phyloP scores from a whole-genome alignment of 306 rosid genomes.

The Ammopiptanthus mongolicus region DNA sequence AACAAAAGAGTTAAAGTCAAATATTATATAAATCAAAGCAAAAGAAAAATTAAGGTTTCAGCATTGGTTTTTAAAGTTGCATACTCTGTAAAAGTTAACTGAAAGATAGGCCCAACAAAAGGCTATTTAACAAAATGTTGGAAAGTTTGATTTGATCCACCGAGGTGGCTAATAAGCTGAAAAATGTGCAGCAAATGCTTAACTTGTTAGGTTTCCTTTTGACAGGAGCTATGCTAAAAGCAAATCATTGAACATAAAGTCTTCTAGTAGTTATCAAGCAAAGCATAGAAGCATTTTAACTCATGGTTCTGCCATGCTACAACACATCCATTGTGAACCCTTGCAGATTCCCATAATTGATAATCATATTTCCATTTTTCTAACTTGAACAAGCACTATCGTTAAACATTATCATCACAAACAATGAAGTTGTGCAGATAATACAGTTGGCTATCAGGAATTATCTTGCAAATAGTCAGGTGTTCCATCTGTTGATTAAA shows the following conservation, averaged over 20 bases:
- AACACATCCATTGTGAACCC: neutral
- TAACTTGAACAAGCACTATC: neutral
- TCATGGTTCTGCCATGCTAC: neutral
- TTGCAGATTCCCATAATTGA: neutral
- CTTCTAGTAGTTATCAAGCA: neutral
- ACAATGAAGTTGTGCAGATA: neutral
- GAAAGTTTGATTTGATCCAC: neutral
- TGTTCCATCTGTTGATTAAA: neutral
- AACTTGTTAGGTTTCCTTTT: neutral
- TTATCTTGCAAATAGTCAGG: neutral
- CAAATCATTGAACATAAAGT: neutral
- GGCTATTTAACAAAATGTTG: neutral
- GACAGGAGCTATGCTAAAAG: neutral
- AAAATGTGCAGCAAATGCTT: slow-evolving; percentile 1
- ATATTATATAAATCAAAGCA: neutral
- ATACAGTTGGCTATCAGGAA: neutral
- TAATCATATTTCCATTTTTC: neutral
- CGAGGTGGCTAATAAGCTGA: neutral
- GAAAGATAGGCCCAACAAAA: neutral
- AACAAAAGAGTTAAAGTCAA: neutral
- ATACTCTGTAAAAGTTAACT: neutral
- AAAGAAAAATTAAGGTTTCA: neutral
- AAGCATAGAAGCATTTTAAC: neutral
- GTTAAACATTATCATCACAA: neutral
- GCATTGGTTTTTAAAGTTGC: neutral